phyloP scores from a whole-genome alignment of 2,329 filamentous ascomycete species.

The Orbilia blumenaviensis region DNA sequence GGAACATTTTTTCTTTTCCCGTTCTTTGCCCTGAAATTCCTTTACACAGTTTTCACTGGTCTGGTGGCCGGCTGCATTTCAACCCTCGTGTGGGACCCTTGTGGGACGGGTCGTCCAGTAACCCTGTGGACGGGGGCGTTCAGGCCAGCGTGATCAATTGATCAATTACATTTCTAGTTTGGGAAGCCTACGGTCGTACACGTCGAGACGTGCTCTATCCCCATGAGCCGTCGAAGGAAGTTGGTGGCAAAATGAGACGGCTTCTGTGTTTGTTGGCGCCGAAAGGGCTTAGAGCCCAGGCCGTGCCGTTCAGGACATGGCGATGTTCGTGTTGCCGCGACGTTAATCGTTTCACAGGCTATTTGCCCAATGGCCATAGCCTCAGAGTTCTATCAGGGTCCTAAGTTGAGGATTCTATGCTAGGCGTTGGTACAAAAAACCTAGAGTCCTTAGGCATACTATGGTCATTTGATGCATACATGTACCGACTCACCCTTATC shows the following conservation, averaged over 20 bases:
- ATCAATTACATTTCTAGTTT: conserved; percentile 35
- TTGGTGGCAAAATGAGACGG: conserved; percentile 26
- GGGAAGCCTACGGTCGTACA: conserved; percentile 34
- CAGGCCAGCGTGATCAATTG: conserved; percentile 14
- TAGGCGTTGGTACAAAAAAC: neutral
- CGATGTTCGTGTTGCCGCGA: conserved; percentile 28
- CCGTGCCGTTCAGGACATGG: neutral
- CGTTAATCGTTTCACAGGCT: conserved; percentile 28
- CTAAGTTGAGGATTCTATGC: conserved; percentile 3
- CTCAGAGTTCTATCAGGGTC: neutral
- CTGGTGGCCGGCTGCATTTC: conserved; percentile 28
- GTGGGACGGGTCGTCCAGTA: too few species aligned
- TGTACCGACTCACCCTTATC: neutral
- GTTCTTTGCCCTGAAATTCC: conserved; percentile 4
- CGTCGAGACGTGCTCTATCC: conserved; percentile 24
- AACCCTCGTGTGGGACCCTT: neutral
- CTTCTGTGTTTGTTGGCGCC: conserved; percentile 31
- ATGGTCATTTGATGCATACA: conserved; percentile 4
- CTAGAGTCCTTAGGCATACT: neutral
- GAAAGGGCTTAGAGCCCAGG: conserved; percentile 9
- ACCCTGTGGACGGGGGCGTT: neutral
- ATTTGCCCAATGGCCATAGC: neutral
- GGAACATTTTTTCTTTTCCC: neutral
- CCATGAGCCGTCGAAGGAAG: neutral
- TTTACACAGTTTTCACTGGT: conserved; percentile 35